A percentile compares a stretch with the other conserved stretches of the same genome.
Conservation (phyloP, 768 basidiomycete species). For the Pleurotus pulmonarius region DNA sequence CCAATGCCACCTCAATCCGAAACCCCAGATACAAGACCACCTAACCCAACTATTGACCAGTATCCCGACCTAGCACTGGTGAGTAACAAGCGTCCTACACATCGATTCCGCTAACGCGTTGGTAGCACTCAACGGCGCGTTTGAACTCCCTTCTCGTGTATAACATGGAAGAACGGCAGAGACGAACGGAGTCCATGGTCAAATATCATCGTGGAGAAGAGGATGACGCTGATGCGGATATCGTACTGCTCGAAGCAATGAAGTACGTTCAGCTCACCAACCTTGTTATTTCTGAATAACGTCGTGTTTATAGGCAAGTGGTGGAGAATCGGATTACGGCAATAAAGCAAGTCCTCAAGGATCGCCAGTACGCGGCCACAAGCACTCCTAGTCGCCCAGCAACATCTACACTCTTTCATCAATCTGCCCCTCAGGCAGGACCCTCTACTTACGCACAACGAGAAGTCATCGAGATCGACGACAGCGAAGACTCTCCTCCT, state of each 20-base stretch:
- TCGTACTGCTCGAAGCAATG: slow-evolving; percentile 35
- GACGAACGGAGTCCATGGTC: slow-evolving; percentile 20
- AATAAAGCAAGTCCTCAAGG: slow-evolving; percentile 30
- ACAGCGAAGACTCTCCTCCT: background rate
- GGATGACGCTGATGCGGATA: slow-evolving; percentile 26
- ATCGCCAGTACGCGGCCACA: slow-evolving; percentile 12
- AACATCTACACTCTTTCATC: background rate
- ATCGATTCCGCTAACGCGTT: background rate
- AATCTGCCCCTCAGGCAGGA: background rate
- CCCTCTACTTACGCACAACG: too few relatives aligned
- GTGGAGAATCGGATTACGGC: slow-evolving; percentile 33
- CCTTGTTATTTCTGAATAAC: background rate
- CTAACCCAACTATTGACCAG: background rate
- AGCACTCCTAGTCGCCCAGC: background rate
- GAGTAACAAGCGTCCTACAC: background rate
- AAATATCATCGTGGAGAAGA: slow-evolving; percentile 18
- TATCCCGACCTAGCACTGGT: slow-evolving; percentile 26
- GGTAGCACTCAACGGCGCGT: slow-evolving; percentile 26
- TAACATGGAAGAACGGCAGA: slow-evolving; percentile 23
- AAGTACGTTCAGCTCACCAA: slow-evolving; percentile 25
- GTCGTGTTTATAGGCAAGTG: slow-evolving; percentile 23
- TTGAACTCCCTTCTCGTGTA: slow-evolving; percentile 24
- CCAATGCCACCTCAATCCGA: slow-evolving; percentile 13
- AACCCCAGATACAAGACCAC: background rate
- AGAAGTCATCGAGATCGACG: background rate